Evolutionary conservation across 225 moss, liverwort and hornwort species (phyloP), one percentile per base, ranked within the genome.

Genomic region (Straminergon stramineum): DNA sequence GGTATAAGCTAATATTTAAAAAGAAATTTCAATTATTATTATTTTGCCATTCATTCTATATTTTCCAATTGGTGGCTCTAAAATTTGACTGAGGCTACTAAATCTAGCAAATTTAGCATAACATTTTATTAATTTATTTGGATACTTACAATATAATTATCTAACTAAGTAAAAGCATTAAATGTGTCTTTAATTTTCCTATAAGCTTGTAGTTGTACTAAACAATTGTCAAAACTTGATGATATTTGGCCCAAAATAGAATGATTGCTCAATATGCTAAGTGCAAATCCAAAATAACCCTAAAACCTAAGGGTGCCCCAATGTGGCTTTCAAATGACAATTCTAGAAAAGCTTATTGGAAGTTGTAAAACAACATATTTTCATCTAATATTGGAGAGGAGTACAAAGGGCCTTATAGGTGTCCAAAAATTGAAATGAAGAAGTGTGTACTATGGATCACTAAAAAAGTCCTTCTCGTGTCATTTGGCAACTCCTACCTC

Each of bases 391-490:
- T 39, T 7, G 3, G 14, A 1, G n/a, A 4, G 1, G 13, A n/a
- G n/a, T 0, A 7, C 4, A 14, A 8, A 23, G 21, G 37, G 7
- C 1, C 8, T 24, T 15, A 9, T 24, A 2, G 8, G 41, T 8
- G 8, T 24, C 26, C 5, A 41, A 71, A 1, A 26, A 26, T 26
- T 26, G 27, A 71, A 26, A 15, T 16, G 9, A 71, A 1, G 26
- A 71, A 26, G 14, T 26, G 14, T 26, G 9, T 71, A 26, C 71
- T 5, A 41, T 0, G 0, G 0, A 71, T 41, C 15, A 39, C 67
- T 32, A 67, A 37, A 67, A 67, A 18, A 34, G 5, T 1, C 35
- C 58, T 58, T 58, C 3, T 11, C 20, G 6, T 37, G 4, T 37
- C 37, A 20, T 6, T 67, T 37, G 1, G 34, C 5, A 66, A 65